Percentiles rank a stretch among this genome's conserved stretches.
phyloP scores from a whole-genome alignment of 2,329 filamentous ascomycete genomes.

The Aureobasidium namibiae region DNA sequence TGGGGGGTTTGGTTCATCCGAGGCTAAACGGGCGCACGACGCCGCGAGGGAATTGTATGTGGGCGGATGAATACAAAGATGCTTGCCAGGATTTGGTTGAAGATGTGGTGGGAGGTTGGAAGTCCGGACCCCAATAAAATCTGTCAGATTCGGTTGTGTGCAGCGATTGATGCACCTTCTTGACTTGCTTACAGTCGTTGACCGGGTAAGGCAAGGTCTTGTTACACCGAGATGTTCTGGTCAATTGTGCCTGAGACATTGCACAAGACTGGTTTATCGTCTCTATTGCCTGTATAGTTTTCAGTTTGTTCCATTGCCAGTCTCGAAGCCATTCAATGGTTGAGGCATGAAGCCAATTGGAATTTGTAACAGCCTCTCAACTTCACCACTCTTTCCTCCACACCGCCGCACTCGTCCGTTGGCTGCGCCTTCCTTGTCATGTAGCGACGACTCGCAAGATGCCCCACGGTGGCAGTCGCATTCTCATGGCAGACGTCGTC shows the following conservation, averaged over 20 bases:
- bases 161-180: background rate
- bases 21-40: background rate
- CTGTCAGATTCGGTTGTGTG: background rate
- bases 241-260: slow-evolving; percentile 1
- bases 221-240: slow-evolving; percentile 3
- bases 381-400: background rate
- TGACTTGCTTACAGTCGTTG: background rate
- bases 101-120: background rate
- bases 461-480: background rate
- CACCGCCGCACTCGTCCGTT: background rate
- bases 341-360: slow-evolving; percentile 11
- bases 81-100: background rate
- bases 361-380: slow-evolving; percentile 7
- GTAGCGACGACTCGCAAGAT: background rate
- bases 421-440: background rate
- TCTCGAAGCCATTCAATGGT: background rate
- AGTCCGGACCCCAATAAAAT: background rate
- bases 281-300: slow-evolving; percentile 6
- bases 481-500: slow-evolving; percentile 3
- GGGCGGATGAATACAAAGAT: background rate
- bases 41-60: background rate
- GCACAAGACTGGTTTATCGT: background rate
- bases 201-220: background rate
- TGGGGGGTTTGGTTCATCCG: background rate
- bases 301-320: background rate